These are phyloP conservation scores for Wickerhamiella dianesei DNA, from an alignment of 805 yeast genomes.

Conservation along the genomic window DNA sequence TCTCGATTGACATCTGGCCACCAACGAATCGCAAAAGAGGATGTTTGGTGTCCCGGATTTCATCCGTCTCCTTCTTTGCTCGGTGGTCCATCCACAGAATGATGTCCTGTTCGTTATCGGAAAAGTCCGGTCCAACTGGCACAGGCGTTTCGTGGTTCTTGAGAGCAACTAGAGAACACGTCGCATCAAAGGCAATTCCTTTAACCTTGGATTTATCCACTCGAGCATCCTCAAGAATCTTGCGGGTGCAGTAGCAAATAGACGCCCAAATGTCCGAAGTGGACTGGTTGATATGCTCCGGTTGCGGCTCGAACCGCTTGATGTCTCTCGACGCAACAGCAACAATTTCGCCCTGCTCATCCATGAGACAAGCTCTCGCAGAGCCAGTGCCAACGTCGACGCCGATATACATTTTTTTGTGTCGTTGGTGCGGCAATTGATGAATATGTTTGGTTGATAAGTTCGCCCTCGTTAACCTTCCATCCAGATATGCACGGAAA, in stretches of 20 bases:
- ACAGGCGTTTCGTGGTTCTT: conserved; percentile 58
- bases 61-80: conserved; percentile 66
- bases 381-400: conserved; percentile 97
- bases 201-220: conserved; percentile 52
- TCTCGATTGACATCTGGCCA: conserved; percentile 94
- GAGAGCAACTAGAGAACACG: conserved; percentile 83
- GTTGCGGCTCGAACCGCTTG: conserved; percentile 39
- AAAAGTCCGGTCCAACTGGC: conserved; percentile 86
- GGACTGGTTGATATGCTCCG: conserved; percentile 58
- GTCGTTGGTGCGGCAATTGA: neutral
- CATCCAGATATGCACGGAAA: neutral
- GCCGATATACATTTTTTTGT: conserved; percentile 41
- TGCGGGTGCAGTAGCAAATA: conserved; percentile 67
- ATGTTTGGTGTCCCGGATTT: conserved; percentile 69
- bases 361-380: conserved; percentile 87
- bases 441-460: neutral
- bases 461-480: neutral
- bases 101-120: conserved; percentile 60
- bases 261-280: conserved; percentile 82
- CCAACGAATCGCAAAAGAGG: conserved; percentile 83
- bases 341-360: conserved; percentile 66
- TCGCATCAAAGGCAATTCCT: conserved; percentile 95
- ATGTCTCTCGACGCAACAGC: conserved; percentile 60
- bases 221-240: conserved; percentile 60
- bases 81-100: conserved; percentile 98